Evolutionary conservation across 352 stramenopile genomes (phyloP).

Genomic region (Pythium periplocum): DNA sequence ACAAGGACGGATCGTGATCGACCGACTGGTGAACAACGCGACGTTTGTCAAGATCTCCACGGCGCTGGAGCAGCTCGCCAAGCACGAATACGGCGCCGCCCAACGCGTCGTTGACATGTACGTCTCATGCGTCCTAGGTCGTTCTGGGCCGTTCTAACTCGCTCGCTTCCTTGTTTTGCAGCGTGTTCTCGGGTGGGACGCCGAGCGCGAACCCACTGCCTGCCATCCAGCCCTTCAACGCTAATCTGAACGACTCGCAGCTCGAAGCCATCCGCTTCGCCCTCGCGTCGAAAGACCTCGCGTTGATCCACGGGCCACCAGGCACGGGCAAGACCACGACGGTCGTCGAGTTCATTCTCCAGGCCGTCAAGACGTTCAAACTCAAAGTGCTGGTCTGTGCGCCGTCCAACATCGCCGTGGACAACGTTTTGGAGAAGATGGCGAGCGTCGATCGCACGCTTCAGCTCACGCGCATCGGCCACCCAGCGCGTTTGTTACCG

Average conservation of each 20-base stretch:
- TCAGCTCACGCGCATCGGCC: slow-evolving; percentile 80
- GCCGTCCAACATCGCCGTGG: slow-evolving; percentile 98
- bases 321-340: slow-evolving; percentile 97
- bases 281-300: slow-evolving; percentile 82
- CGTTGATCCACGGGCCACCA: slow-evolving; percentile 90
- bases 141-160: no score
- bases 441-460: slow-evolving; percentile 41
- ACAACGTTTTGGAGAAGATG: slow-evolving; percentile 96
- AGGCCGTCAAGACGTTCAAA: slow-evolving; percentile 81
- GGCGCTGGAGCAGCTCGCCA: slow-evolving; percentile 59
- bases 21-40: slow-evolving; percentile 83
- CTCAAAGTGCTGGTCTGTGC: slow-evolving; percentile 95
- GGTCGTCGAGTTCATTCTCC: slow-evolving; percentile 95
- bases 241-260: slow-evolving; percentile 71
- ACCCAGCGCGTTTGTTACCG: slow-evolving; percentile 92
- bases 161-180: slow-evolving; percentile 5
- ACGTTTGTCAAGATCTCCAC: slow-evolving; percentile 73
- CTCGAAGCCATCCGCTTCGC: slow-evolving; percentile 69
- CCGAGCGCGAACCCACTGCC: slow-evolving; percentile 47
- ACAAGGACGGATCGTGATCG: slow-evolving; percentile 38
- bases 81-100: slow-evolving; percentile 52
- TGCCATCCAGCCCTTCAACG: slow-evolving; percentile 42
- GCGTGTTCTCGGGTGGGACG: slow-evolving; percentile 42
- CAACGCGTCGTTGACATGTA: slow-evolving; percentile 62
- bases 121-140: slow-evolving; percentile 5